Percentiles rank a stretch among this genome's conserved stretches.
Evolutionary conservation across 257 asterid genomes (phyloP).

Genomic region (Solanum medicagineum): DNA sequence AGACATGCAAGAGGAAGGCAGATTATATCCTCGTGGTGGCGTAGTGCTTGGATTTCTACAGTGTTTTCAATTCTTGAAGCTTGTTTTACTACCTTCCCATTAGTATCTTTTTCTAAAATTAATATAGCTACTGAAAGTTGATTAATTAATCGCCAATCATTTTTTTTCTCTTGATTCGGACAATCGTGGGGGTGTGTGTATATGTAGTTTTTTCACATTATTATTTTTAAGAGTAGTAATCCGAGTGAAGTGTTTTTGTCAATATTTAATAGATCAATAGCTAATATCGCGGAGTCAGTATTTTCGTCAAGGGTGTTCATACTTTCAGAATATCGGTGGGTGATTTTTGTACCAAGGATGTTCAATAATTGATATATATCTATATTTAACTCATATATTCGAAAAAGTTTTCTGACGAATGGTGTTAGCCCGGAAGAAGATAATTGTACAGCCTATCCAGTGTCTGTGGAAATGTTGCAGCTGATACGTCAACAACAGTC

Average conservation of each 20-base stretch:
- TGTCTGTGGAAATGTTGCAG: slow-evolving; percentile 87
- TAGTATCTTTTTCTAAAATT: background rate
- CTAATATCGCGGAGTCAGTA: too few species aligned
- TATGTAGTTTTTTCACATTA: background rate
- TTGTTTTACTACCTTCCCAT: background rate
- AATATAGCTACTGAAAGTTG: too few species aligned
- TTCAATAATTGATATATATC: too few species aligned
- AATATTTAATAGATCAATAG: too few species aligned
- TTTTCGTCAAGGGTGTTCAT: too few species aligned
- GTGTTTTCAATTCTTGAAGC: background rate
- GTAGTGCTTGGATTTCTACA: background rate
- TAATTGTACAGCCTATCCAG: slow-evolving; percentile 84
- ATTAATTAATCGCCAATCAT: too few species aligned
- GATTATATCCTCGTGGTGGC: background rate
- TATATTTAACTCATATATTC: too few species aligned
- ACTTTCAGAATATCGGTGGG: too few species aligned
- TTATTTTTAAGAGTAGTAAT: background rate
- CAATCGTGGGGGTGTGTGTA: too few species aligned
- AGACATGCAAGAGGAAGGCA: background rate
- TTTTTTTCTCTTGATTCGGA: background rate
- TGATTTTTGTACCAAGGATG: too few species aligned
- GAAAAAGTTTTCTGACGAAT: too few species aligned
- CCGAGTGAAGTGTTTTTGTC: too few species aligned
- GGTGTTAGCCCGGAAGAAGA: slow-evolving; percentile 30
- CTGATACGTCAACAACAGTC: slow-evolving; percentile 67